Conservation (phyloP, 179 eudicot genomes). For the Actinidia arguta region DNA sequence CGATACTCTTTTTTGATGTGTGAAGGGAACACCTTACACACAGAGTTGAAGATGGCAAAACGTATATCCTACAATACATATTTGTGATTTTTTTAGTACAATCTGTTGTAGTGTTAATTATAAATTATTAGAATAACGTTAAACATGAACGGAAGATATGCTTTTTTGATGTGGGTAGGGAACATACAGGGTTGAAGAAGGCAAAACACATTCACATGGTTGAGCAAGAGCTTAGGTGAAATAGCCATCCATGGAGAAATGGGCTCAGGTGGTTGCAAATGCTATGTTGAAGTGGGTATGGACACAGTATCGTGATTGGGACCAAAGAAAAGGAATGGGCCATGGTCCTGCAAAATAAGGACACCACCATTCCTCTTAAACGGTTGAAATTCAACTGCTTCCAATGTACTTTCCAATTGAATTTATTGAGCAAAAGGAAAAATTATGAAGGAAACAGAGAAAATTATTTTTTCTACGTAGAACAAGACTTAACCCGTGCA, state of each 20-base stretch:
- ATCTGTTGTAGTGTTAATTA: too few species aligned
- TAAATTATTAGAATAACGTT: too few species aligned
- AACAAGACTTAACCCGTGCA: too few species aligned
- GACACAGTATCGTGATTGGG: neutral
- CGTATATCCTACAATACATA: too few species aligned
- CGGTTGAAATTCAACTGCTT: too few species aligned
- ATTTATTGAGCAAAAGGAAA: too few species aligned
- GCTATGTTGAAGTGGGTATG: slow-evolving; percentile 8
- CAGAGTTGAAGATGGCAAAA: too few species aligned
- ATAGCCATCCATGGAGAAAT: neutral
- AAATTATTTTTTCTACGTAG: too few species aligned
- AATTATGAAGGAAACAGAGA: too few species aligned
- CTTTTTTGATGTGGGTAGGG: neutral
- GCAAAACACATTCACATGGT: neutral
- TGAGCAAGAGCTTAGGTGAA: neutral
- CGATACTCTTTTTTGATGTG: too few species aligned
- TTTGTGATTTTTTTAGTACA: too few species aligned
- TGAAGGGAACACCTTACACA: neutral
- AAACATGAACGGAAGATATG: neutral
- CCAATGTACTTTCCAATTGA: too few species aligned
- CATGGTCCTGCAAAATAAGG: neutral
- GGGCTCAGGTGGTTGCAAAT: neutral
- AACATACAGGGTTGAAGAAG: neutral
- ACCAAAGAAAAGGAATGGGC: neutral
- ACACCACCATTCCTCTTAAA: neutral